Base-by-base conservation (phyloP, 1,284 basidiomycete species). In the Cutaneotrichosporon mucoides region DNA sequence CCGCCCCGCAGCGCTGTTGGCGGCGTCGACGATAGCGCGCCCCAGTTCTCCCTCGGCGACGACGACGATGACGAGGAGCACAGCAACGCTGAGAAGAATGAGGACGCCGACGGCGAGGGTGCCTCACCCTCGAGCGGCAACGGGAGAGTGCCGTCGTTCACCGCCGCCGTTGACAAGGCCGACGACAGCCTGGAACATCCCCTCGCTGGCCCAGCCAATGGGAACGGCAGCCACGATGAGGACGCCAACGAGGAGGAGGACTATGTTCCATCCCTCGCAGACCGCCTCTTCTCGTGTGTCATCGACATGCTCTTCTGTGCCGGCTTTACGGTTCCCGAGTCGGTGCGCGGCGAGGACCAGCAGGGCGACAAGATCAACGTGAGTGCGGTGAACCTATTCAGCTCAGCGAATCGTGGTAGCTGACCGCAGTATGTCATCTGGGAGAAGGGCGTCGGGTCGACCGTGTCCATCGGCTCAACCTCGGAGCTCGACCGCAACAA, bases 361-460 rank as follows among this genome's bases (percentile, higher is more conserved):
- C 83, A 50, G 10, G 66, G 68, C 9, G 68, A 92, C 73, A 92
- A 93, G 78, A 88, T 95, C 60, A 89, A 90, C 74, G 74, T 76
- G 62, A 61, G 75, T 68, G 35, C 24, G 24, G 1, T 38, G 5
- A 5, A 4, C n/a, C n/a, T n/a, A n/a, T n/a, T n/a, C n/a, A n/a
- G n/a, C n/a, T n/a, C n/a, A n/a, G n/a, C n/a, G n/a, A n/a, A n/a
- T n/a, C n/a, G n/a, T n/a, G n/a, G n/a, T n/a, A n/a, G 13, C 58
- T 64, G 33, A 62, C 60, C 10, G n/a, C 60, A 78, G 75, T 79
- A 79, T 60, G 73, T 77, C 16, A 79, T 79, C 47, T 93, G 90
- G 91, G 91, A 93, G 79, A 91, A 88, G 73, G 91, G 91, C 6
- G 84, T 94, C 44, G 91, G 91, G 3, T 90, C 89, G 8, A 90